Percentiles rank a stretch among this genome's conserved stretches.
These are phyloP conservation scores for Calonectria leucothoes DNA, from an alignment of 2,329 filamentous ascomycete species.

Conservation along the genomic window DNA sequence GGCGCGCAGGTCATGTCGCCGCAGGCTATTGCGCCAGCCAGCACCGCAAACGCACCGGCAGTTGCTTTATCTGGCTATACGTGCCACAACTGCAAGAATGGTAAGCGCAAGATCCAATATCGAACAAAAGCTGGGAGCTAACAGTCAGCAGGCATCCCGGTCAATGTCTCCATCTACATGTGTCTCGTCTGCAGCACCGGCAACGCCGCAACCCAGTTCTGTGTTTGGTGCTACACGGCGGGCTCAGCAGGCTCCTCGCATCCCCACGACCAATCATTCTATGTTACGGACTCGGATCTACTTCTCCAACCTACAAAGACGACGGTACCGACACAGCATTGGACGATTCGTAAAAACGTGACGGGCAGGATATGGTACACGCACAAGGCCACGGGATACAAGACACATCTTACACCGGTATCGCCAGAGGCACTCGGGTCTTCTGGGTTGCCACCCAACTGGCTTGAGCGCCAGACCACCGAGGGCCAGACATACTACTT, in stretches of 20 bases:
- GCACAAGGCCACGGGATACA: conserved; percentile 38
- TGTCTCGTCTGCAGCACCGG: conserved; percentile 45
- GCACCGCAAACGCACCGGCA: background rate
- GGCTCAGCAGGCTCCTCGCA: conserved; percentile 38
- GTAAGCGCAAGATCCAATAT: conserved; percentile 13
- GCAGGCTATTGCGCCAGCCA: conserved; percentile 10
- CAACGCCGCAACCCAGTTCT: conserved; percentile 31
- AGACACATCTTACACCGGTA: conserved; percentile 40
- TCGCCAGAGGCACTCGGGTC: conserved; percentile 12
- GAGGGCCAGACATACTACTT: conserved; percentile 40
- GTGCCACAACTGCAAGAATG: conserved; percentile 39
- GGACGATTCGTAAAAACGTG: conserved; percentile 43
- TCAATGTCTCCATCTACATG: conserved; percentile 41
- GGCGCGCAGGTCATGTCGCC: background rate
- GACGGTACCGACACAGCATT: conserved; percentile 32
- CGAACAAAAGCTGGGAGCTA: fast-evolving
- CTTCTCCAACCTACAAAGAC: conserved; percentile 31
- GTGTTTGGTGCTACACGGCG: conserved; percentile 45
- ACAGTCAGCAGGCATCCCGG: conserved; percentile 29
- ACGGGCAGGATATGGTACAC: conserved; percentile 43
- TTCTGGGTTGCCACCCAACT: conserved; percentile 34
- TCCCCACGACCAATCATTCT: conserved; percentile 41
- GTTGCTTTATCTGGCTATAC: background rate
- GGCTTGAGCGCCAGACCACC: conserved; percentile 38
- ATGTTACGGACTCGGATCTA: conserved; percentile 41